Evolutionary conservation across 2,329 filamentous ascomycete genomes (phyloP), one percentile per base, ranked within the genome.

Genomic region (Ophiostoma quercus): DNA sequence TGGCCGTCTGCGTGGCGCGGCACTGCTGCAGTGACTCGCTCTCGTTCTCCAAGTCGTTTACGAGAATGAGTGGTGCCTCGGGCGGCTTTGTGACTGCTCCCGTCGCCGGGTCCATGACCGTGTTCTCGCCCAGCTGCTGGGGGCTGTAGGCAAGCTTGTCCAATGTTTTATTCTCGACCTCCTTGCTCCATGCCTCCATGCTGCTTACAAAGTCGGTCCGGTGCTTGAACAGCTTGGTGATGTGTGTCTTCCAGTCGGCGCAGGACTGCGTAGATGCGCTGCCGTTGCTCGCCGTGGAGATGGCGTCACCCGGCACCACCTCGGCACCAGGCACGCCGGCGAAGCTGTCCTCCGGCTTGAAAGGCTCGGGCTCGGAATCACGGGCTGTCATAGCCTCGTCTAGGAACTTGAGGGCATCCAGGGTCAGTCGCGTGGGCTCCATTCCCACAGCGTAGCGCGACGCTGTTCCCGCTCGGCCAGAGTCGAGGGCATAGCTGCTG

Each of bases 1-100:
- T 63, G 9, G 67, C 11, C 25, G 65, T 71, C 65, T 69, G 70
- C n/a, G 67, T 71, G 1, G 54, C 67, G 8, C 65, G 67, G 14
- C 67, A 68, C 16, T 43, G 43, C 57, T 34, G 29, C 22, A 67
- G 22, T 2, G 16, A 41, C 16, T 2, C 32, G 3, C 60, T 34
- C 25, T 62, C 32, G 29, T 32, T 39, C 9, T 14, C 60, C 16
- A 8, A 7, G 9, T 65, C 57, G 14, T 63, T 25, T 2, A 68
- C 22, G 2, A n/a, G 67, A 32, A 63, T 32, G 9, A 6, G 62
- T 8, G 62, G 34, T n/a, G 62, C 62, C 16, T 65, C 34, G 11
- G 25, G 19, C 12, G 29, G 11, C 9, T 14, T 9, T 29, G 11
- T 41, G 25, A 37, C n/a, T 19, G 19, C 5, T 7, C 32, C 62